These are phyloP conservation scores for Verticillium albo-atrum DNA, from an alignment of 2,329 filamentous ascomycete genomes.

Conservation along the genomic window DNA sequence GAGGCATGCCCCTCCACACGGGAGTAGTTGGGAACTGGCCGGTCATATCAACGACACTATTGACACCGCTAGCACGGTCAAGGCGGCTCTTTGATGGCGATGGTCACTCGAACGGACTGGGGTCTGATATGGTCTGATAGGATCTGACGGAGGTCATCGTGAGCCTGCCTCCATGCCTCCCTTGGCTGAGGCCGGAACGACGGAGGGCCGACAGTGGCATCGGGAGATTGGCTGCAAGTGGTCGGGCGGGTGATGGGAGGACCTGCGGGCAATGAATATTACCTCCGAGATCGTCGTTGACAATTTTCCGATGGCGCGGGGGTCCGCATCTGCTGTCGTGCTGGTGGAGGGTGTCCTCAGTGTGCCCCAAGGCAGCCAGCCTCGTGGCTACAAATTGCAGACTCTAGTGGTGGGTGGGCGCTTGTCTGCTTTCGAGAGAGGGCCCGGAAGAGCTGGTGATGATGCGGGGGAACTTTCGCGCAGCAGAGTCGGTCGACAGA, in stretches of 20 bases:
- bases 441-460: too few relatives aligned
- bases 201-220: neutral
- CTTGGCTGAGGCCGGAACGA: neutral
- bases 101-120: neutral
- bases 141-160: neutral
- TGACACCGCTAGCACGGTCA: neutral
- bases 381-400: neutral
- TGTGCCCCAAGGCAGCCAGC: neutral
- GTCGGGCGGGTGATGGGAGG: neutral
- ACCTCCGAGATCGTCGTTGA: neutral
- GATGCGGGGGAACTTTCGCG: too few relatives aligned
- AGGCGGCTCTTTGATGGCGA: neutral
- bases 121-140: neutral
- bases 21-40: neutral
- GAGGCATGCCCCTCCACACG: too few relatives aligned
- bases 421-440: neutral
- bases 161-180: neutral
- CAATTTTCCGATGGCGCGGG: neutral
- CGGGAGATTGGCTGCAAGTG: neutral
- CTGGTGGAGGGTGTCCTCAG: neutral
- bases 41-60: neutral
- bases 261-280: neutral
- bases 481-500: too few relatives aligned
- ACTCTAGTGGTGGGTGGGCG: neutral
- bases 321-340: neutral